phyloP scores from a whole-genome alignment of 179 eudicot genomes.

The Drosera spatulata region DNA sequence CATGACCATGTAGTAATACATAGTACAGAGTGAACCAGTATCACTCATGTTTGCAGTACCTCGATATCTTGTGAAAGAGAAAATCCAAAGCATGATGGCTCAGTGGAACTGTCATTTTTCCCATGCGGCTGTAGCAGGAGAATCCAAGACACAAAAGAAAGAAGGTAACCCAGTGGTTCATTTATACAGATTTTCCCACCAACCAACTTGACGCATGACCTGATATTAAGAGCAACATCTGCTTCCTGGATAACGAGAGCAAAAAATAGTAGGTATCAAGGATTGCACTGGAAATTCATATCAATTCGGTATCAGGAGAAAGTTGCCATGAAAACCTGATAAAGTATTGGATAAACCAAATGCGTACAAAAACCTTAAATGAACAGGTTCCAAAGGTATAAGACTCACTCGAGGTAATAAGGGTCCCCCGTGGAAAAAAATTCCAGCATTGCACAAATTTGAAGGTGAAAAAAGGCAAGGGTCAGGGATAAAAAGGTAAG shows the following conservation, averaged over 20 bases:
- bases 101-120: slow-evolving; percentile 20
- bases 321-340: too few relatives aligned
- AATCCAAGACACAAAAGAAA: slow-evolving; percentile 51
- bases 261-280: too few relatives aligned
- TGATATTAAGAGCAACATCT: slow-evolving; percentile 25
- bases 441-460: too few relatives aligned
- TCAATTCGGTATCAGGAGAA: too few relatives aligned
- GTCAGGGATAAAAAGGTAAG: too few relatives aligned
- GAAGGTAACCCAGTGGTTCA: slow-evolving; percentile 46
- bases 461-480: too few relatives aligned
- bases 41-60: slow-evolving; percentile 17
- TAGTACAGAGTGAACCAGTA: not conserved
- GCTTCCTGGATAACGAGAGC: slow-evolving; percentile 19
- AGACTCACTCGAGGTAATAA: too few relatives aligned
- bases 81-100: slow-evolving; percentile 41
- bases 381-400: too few relatives aligned
- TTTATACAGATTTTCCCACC: slow-evolving; percentile 23
- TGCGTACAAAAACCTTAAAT: too few relatives aligned
- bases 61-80: slow-evolving; percentile 49
- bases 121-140: slow-evolving; percentile 44
- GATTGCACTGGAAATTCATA: too few relatives aligned
- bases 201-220: slow-evolving; percentile 31
- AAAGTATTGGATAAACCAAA: too few relatives aligned
- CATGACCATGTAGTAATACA: not conserved
- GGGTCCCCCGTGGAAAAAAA: too few relatives aligned